phyloP scores from a whole-genome alignment of 179 eudicot species.

The Silene vulgaris region DNA sequence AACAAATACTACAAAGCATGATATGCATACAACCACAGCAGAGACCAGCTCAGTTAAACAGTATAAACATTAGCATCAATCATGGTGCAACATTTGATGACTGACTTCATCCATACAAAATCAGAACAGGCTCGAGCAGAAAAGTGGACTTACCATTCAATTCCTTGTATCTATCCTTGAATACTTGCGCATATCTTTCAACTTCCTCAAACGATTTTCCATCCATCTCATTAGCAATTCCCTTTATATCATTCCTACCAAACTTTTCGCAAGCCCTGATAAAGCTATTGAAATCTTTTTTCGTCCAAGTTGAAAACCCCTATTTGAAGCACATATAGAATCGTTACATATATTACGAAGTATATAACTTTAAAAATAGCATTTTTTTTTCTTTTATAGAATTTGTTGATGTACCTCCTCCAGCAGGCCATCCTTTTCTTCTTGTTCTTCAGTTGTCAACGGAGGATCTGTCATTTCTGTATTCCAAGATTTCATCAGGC shows the following conservation, averaged over 20 bases:
- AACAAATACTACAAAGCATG: background rate
- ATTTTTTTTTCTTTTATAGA: too few species aligned
- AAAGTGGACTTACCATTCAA: constrained; percentile 57
- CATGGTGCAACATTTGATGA: too few species aligned
- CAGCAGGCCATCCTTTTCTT: constrained; percentile 75
- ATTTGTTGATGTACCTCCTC: constrained; percentile 52
- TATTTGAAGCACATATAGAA: constrained; percentile 20
- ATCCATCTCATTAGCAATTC: constrained; percentile 90
- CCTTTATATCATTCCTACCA: constrained; percentile 71
- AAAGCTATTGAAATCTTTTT: constrained; percentile 86
- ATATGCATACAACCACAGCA: background rate
- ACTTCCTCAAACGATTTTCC: constrained; percentile 95
- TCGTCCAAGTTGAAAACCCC: constrained; percentile 96
- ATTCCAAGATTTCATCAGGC: constrained; percentile 23
- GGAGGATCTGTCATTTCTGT: constrained; percentile 85
- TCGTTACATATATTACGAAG: background rate
- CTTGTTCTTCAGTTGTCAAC: constrained; percentile 90
- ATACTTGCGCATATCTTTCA: constrained; percentile 85
- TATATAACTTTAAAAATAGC: background rate
- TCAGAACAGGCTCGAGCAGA: background rate
- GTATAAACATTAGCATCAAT: too few species aligned
- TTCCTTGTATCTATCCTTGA: constrained; percentile 89
- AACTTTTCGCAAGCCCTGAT: constrained; percentile 92
- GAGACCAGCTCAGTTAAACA: background rate
- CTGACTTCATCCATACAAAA: background rate